Percentiles rank a stretch among this genome's conserved stretches.
Conservation (phyloP, 345 rosid genomes). For the Ceriops zippeliana region DNA sequence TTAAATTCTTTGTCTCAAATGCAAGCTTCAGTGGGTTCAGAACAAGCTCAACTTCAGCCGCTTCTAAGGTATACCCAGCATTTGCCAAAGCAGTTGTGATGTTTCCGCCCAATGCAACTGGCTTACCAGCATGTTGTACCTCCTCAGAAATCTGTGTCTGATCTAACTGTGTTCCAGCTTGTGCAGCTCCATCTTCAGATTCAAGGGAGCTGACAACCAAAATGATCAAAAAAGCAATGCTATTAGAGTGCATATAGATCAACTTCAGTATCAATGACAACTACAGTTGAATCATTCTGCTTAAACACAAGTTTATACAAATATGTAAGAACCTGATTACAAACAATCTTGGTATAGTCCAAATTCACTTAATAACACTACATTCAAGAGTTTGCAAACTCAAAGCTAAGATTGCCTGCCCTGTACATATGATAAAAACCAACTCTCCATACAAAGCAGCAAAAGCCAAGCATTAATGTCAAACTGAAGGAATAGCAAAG, state of each 20-base stretch:
- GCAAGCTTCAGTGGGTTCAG: constrained; percentile 90
- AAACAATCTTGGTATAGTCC: not conserved
- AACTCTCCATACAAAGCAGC: not conserved
- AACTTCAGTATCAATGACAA: not conserved
- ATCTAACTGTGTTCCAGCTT: constrained; percentile 42
- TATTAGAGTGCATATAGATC: not conserved
- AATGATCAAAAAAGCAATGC: not conserved
- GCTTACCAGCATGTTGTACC: constrained; percentile 39
- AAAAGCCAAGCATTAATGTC: not conserved
- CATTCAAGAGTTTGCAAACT: not conserved
- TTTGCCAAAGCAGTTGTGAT: constrained; percentile 57
- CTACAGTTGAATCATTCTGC: not conserved
- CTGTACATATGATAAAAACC: not conserved
- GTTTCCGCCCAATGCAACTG: constrained; percentile 31
- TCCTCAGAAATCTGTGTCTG: constrained; percentile 37
- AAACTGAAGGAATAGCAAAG: no score
- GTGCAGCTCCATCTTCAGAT: constrained; percentile 50
- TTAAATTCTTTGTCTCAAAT: constrained; percentile 85
- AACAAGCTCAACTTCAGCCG: constrained; percentile 79
- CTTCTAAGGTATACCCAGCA: constrained; percentile 85
- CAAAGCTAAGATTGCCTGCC: not conserved
- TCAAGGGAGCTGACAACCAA: constrained; percentile 48
- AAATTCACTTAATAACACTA: not conserved
- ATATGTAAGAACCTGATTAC: not conserved
- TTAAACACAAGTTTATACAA: not conserved